Percentiles rank a stretch among this genome's conserved stretches.
Conservation (phyloP, 352 stramenopile genomes). For the Thraustotheca clavata region DNA sequence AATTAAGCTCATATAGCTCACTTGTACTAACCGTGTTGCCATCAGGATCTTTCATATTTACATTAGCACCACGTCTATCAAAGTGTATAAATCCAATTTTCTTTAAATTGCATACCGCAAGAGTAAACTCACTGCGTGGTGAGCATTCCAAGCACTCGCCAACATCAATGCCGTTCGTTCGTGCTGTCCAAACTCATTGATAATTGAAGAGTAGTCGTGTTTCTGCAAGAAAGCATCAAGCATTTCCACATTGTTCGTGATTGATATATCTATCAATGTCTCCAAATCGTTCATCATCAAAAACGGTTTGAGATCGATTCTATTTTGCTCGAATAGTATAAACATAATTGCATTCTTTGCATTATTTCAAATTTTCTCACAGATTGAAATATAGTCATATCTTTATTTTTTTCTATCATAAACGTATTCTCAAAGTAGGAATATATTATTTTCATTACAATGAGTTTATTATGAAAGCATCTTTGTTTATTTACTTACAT, state of each 20-base stretch:
- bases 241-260: conserved; percentile 6
- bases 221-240: conserved; percentile 13
- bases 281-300: too few species aligned
- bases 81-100: not conserved
- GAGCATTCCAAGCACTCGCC: conserved; percentile 8
- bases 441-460: too few species aligned
- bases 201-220: not conserved
- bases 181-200: conserved; percentile 9
- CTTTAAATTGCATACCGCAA: not conserved
- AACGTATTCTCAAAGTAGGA: too few species aligned
- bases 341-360: too few species aligned
- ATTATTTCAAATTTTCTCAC: too few species aligned
- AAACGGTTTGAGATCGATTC: conserved; percentile 11
- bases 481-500: too few species aligned
- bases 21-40: conserved; percentile 10
- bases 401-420: too few species aligned
- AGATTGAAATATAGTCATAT: too few species aligned
- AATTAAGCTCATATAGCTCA: not conserved
- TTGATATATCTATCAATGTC: conserved; percentile 5
- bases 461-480: too few species aligned
- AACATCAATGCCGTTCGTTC: conserved; percentile 16
- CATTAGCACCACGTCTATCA: conserved; percentile 8
- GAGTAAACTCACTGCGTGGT: conserved; percentile 1
- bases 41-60: conserved; percentile 16
- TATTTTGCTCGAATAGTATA: not conserved